phyloP scores from a whole-genome alignment of 2,329 filamentous ascomycete species.

The Neoascochyta sp. region DNA sequence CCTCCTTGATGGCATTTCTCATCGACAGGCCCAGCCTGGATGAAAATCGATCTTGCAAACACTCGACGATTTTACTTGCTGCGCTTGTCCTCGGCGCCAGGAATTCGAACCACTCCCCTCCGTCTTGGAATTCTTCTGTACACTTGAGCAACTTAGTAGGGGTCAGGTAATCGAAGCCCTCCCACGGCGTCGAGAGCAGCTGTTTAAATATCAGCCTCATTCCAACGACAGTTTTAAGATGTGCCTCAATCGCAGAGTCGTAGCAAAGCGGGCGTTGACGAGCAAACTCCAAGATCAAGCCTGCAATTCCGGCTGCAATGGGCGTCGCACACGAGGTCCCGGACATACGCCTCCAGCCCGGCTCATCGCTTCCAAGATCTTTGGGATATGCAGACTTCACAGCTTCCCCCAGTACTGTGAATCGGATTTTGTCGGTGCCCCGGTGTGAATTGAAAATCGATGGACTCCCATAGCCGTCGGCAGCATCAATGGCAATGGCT shows the following conservation, averaged over 20 bases:
- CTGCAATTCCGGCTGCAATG: constrained; percentile 11
- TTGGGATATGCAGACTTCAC: constrained; percentile 3
- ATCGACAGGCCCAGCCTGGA: too few relatives aligned
- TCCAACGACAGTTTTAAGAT: constrained; percentile 1
- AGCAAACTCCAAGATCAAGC: constrained; percentile 9
- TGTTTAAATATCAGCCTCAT: constrained; percentile 1
- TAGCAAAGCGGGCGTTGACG: constrained; percentile 6
- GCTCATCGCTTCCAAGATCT: constrained; percentile 1
- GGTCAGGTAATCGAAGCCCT: neutral
- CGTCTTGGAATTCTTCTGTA: neutral
- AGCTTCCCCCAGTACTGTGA: constrained; percentile 3
- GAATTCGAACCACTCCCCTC: neutral
- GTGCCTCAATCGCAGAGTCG: constrained; percentile 1
- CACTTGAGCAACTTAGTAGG: neutral
- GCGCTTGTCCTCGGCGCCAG: constrained; percentile 1
- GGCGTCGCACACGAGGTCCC: constrained; percentile 12
- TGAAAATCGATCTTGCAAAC: too few relatives aligned
- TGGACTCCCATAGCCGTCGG: constrained; percentile 2
- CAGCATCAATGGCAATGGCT: constrained; percentile 11
- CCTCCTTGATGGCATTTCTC: too few relatives aligned
- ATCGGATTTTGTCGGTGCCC: constrained; percentile 1
- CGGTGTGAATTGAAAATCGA: constrained; percentile 4
- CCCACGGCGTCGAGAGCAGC: neutral
- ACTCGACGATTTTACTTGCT: neutral
- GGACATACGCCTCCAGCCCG: constrained; percentile 1